A percentile compares a stretch with the other conserved stretches of the same genome.
phyloP scores from a whole-genome alignment of 495 filamentous ascomycete species.

The Neurospora hispaniola region DNA sequence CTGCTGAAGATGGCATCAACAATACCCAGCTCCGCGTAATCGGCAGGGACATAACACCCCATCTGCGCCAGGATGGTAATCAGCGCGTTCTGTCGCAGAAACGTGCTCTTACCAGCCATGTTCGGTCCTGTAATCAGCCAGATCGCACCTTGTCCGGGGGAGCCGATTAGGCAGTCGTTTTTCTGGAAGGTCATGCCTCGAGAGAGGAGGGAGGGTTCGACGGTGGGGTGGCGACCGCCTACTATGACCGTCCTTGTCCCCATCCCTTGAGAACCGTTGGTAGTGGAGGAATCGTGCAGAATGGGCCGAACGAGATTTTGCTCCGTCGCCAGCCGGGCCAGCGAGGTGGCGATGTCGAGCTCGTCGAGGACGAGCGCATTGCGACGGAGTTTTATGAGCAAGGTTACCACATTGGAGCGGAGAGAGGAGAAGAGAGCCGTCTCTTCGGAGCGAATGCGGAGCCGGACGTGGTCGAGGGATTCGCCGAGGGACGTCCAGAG shows the following conservation, averaged over 20 bases:
- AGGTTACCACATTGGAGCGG: slow-evolving; percentile 62
- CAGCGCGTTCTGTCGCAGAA: slow-evolving; percentile 86
- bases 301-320: slow-evolving; percentile 62
- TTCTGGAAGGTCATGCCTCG: slow-evolving; percentile 73
- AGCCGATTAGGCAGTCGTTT: slow-evolving; percentile 75
- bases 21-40: slow-evolving; percentile 71
- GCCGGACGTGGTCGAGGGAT: slow-evolving; percentile 57
- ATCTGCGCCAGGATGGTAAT: slow-evolving; percentile 89
- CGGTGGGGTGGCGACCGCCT: slow-evolving; percentile 80
- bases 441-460: slow-evolving; percentile 73
- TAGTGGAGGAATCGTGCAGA: slow-evolving; percentile 37
- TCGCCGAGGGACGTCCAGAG: slow-evolving; percentile 75
- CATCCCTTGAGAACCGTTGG: not conserved
- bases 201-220: slow-evolving; percentile 67
- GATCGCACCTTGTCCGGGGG: slow-evolving; percentile 45
- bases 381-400: slow-evolving; percentile 70
- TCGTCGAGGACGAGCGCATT: slow-evolving; percentile 87
- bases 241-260: slow-evolving; percentile 39
- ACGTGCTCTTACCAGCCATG: slow-evolving; percentile 96
- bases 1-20: slow-evolving; percentile 90
- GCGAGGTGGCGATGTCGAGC: slow-evolving; percentile 78
- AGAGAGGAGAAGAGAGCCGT: slow-evolving; percentile 58
- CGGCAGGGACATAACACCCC: slow-evolving; percentile 83
- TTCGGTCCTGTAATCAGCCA: slow-evolving; percentile 97
- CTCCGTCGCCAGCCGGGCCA: slow-evolving; percentile 66